Conservation (phyloP, 169 alveolate species). For the Plasmodium relictum region DNA sequence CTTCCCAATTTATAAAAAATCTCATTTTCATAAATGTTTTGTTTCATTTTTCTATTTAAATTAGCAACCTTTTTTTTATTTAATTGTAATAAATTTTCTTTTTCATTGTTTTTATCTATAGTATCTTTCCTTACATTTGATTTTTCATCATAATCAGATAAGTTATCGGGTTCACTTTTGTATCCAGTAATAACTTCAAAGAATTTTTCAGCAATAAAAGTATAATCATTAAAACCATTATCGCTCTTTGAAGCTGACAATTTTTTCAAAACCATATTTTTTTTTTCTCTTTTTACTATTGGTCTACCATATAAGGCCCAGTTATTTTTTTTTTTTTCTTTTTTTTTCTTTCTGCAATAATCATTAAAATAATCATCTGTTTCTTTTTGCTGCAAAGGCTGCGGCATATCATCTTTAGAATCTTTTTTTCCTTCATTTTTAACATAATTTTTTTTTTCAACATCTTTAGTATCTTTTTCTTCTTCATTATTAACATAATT, state of each 20-base stretch:
- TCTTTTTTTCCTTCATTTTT: constrained; percentile 10
- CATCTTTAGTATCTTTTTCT: neutral
- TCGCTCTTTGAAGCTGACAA: constrained; percentile 57
- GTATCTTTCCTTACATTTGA: neutral
- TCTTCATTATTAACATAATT: neutral
- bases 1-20: constrained; percentile 45
- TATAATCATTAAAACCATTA: constrained; percentile 42
- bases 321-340: constrained; percentile 65
- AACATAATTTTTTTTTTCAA: too few relatives aligned
- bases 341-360: constrained; percentile 17
- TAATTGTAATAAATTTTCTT: neutral
- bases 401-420: neutral
- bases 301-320: constrained; percentile 77
- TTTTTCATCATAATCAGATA: constrained; percentile 1
- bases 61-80: constrained; percentile 8
- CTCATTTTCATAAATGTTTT: constrained; percentile 28
- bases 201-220: constrained; percentile 56
- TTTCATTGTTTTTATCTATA: neutral
- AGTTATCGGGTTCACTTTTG: constrained; percentile 42
- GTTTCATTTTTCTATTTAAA: constrained; percentile 39
- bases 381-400: constrained; percentile 1
- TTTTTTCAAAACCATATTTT: constrained; percentile 24
- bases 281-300: constrained; percentile 56
- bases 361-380: constrained; percentile 42
- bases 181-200: constrained; percentile 68